A percentile compares a stretch with the other conserved stretches of the same genome.
These are phyloP conservation scores for Ogataea minuta DNA, from an alignment of 805 yeast species.

Conservation along the genomic window DNA sequence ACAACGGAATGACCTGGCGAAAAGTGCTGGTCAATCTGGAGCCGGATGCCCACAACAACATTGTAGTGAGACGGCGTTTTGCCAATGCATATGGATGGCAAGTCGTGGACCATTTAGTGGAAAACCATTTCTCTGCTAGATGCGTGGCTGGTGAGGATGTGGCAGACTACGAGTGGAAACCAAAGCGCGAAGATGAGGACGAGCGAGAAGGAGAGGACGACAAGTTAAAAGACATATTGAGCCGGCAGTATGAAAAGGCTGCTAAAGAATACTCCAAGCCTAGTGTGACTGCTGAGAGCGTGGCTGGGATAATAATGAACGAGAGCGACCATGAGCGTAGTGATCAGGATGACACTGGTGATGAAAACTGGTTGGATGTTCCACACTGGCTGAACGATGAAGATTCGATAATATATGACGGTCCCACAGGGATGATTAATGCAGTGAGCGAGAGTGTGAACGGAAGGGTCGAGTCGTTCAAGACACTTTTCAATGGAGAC, in stretches of 20 bases:
- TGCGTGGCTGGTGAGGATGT: conserved; percentile 27
- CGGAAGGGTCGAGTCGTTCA: conserved; percentile 26
- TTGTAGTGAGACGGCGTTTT: conserved; percentile 82
- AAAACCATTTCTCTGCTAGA: conserved; percentile 52
- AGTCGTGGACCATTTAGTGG: conserved; percentile 77
- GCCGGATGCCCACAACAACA: conserved; percentile 96
- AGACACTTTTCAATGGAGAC: conserved; percentile 20
- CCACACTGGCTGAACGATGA: conserved; percentile 51
- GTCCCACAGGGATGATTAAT: conserved; percentile 69
- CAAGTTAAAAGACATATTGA: conserved; percentile 25
- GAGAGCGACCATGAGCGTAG: conserved; percentile 5
- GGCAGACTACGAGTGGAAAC: conserved; percentile 20
- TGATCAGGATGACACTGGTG: conserved; percentile 11
- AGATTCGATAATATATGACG: conserved; percentile 46
- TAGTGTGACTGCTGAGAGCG: conserved; percentile 12
- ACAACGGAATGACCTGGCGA: conserved; percentile 80
- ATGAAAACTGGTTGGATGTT: conserved; percentile 6
- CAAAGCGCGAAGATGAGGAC: conserved; percentile 11
- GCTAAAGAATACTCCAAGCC: conserved; percentile 35
- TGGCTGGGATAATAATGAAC: conserved; percentile 14
- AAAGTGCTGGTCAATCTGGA: conserved; percentile 81
- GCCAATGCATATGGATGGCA: conserved; percentile 96
- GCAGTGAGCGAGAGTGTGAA: conserved; percentile 52
- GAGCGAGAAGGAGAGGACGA: conserved; percentile 16
- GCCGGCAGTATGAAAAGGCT: conserved; percentile 37